phyloP scores from a whole-genome alignment of 257 asterid species.

The Petunia axillaris region DNA sequence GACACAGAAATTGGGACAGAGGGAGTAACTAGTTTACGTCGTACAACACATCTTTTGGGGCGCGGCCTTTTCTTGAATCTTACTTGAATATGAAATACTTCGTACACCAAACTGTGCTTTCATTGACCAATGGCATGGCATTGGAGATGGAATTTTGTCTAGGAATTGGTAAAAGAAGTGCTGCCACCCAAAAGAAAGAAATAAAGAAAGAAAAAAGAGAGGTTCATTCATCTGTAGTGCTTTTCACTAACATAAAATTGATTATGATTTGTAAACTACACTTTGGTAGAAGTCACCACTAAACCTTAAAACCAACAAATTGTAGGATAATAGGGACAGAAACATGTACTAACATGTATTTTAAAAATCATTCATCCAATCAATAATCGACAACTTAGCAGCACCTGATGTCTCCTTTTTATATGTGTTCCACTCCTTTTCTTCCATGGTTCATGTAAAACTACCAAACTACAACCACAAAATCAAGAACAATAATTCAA shows the following conservation, averaged over 20 bases:
- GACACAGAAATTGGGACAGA: too few species aligned
- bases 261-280: not conserved
- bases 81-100: too few species aligned
- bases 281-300: not conserved
- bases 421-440: not conserved
- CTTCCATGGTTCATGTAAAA: not conserved
- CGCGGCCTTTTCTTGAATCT: too few species aligned
- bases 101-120: too few species aligned
- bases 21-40: too few species aligned
- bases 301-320: conserved; percentile 15
- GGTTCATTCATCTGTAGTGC: not conserved
- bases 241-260: not conserved
- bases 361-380: not conserved
- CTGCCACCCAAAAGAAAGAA: not conserved
- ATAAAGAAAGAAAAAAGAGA: not conserved
- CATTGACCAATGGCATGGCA: too few species aligned
- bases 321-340: not conserved
- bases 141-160: not conserved
- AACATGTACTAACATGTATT: conserved; percentile 10
- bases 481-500: not conserved
- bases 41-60: too few species aligned
- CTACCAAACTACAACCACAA: not conserved
- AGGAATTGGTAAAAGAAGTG: not conserved
- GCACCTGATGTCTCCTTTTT: not conserved
- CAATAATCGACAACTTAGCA: not conserved